Evolutionary conservation across 2,329 filamentous ascomycete genomes (phyloP), one percentile per base, ranked within the genome.

Genomic region (Knufia fluminis): DNA sequence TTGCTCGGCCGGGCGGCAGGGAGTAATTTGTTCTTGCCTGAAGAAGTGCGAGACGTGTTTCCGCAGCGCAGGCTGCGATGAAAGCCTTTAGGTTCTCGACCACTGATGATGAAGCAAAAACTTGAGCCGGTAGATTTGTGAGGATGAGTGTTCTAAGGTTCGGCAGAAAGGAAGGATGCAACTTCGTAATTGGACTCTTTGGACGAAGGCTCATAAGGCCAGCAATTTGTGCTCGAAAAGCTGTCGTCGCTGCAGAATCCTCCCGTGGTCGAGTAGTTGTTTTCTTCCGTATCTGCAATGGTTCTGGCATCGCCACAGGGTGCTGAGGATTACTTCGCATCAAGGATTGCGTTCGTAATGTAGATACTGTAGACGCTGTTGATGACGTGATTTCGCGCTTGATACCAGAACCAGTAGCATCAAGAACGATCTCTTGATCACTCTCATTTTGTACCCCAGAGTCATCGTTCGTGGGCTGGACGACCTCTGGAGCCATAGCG

Each of bases 11-110:
- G 2, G 78, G 77, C n/a, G 78, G 77, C 2, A 80, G 65, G 1
- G 73, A 71, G 56, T 80, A 82, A 46, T 78, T 75, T n/a, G 73
- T 70, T 31, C 64, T 65, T 2, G 78, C 77, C 56, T 75, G 71
- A 10, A 75, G 67, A 3, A 64, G 69, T 17, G 78, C 76, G 8
- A 79, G 69, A 9, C 69, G 60, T 0, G 71, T 62, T 64, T 82
- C 78, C 48, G 75, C 70, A 12, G 77, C 76, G 56, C 77, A 80
- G 38, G 73, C 70, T 46, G 68, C 71, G 53, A 82, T 74, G 59
- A 79, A 81, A 10, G 70, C 64, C 40, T 71, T 74, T 3, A 82
- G 62, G 4, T 69, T 62, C 10, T 65, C 53, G 3, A 69, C 53
- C 16, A 77, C 63, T 1, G 66, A 57, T 1, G 71, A 71, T 22